Percentiles rank a stretch among this genome's conserved stretches.
These are phyloP conservation scores for Leishmania guyanensis DNA, from an alignment of 208 protist genomes.

Conservation along the genomic window DNA sequence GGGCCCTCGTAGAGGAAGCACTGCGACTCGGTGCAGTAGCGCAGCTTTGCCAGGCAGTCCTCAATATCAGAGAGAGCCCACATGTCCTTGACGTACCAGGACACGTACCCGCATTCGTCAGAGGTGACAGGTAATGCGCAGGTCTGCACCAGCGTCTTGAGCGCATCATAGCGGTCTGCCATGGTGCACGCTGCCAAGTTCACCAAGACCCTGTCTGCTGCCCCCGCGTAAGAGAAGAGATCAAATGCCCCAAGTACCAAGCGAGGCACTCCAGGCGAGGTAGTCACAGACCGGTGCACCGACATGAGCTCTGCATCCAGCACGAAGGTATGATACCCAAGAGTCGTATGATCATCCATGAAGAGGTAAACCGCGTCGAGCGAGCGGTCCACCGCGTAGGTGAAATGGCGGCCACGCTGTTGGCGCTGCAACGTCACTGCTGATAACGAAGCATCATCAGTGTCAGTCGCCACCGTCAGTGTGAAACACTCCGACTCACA, in stretches of 20 bases:
- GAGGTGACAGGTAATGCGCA: slow-evolving; percentile 8
- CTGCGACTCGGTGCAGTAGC: slow-evolving; percentile 14
- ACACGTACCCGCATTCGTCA: not conserved
- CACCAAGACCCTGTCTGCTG: slow-evolving; percentile 10
- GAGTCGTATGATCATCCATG: slow-evolving; percentile 30
- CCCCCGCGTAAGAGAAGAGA: slow-evolving; percentile 37
- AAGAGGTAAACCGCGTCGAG: slow-evolving; percentile 61
- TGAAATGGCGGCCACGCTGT: slow-evolving; percentile 24
- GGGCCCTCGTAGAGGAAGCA: slow-evolving; percentile 55
- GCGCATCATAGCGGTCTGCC: slow-evolving; percentile 38
- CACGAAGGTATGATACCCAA: slow-evolving; percentile 34
- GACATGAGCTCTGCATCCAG: slow-evolving; percentile 73
- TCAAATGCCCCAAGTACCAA: slow-evolving; percentile 65
- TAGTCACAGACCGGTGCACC: slow-evolving; percentile 7
- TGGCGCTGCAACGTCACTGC: slow-evolving; percentile 10
- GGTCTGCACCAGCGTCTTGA: slow-evolving; percentile 37
- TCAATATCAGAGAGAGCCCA: slow-evolving; percentile 40
- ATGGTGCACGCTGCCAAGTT: slow-evolving; percentile 31
- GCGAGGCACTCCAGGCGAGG: not conserved
- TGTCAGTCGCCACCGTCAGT: not conserved
- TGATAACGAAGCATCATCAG: too few species aligned
- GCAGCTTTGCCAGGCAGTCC: slow-evolving; percentile 38
- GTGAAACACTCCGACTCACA: slow-evolving; percentile 8
- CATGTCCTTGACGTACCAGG: slow-evolving; percentile 76
- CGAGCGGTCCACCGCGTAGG: slow-evolving; percentile 62